Conservation (phyloP, 2,329 filamentous ascomycete genomes). For the Graphiopsis chlorocephala region DNA sequence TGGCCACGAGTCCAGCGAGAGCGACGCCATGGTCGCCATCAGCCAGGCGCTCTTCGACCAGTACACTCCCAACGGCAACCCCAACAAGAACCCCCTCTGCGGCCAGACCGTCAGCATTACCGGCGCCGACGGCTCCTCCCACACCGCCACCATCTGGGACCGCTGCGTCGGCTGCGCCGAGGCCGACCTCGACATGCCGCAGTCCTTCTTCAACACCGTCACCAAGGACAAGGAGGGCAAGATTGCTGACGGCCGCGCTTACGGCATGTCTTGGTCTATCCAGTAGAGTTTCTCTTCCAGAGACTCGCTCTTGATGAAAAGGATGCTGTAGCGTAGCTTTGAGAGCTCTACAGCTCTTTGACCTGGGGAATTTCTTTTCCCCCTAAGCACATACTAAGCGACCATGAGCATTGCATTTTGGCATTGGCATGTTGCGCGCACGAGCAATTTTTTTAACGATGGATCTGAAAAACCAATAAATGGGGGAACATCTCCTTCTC, state of each 20-base stretch:
- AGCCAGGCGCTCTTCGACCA: constrained; percentile 61
- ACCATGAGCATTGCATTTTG: background rate
- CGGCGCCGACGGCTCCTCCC: constrained; percentile 55
- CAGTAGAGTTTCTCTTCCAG: constrained; percentile 21
- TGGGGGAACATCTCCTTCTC: background rate
- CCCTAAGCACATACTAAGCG: background rate
- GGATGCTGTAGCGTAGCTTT: background rate
- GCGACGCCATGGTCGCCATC: constrained; percentile 66
- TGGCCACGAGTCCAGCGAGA: constrained; percentile 58
- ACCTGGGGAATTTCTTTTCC: too few relatives aligned
- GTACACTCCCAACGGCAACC: constrained; percentile 29
- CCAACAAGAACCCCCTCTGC: constrained; percentile 70
- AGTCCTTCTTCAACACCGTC: constrained; percentile 38
- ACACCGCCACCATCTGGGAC: constrained; percentile 63
- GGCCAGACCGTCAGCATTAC: constrained; percentile 65
- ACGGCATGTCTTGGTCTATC: constrained; percentile 44
- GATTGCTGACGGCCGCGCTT: constrained; percentile 40
- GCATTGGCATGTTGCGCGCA: background rate
- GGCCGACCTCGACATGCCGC: constrained; percentile 59
- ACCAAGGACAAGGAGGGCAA: constrained; percentile 24
- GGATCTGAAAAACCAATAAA: background rate
- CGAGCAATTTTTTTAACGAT: background rate
- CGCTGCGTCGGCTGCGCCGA: constrained; percentile 69
- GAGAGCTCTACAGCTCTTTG: background rate
- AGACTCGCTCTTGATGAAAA: background rate